Evolutionary conservation across 345 rosid genomes (phyloP).

Genomic region (Brassica nigra): DNA sequence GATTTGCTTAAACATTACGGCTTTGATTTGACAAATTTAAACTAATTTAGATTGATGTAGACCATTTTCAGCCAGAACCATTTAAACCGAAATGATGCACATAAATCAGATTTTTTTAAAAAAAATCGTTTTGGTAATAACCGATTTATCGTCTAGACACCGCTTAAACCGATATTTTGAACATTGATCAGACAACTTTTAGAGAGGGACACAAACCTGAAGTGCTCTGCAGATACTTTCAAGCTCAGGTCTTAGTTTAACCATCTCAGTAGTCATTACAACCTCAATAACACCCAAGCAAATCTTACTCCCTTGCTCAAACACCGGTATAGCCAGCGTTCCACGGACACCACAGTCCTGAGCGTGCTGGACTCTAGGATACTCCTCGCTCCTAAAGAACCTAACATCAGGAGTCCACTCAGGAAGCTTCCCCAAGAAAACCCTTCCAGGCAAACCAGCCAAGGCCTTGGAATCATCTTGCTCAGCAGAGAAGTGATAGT

Average conservation of each 20-base stretch:
- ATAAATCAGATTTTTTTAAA: no score
- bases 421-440: conserved; percentile 76
- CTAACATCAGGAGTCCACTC: conserved; percentile 98
- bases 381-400: conserved; percentile 83
- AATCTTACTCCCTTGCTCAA: conserved; percentile 75
- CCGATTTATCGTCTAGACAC: no score
- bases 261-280: conserved; percentile 72
- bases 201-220: conserved; percentile 57
- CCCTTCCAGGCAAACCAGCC: conserved; percentile 82
- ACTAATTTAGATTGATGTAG: no score
- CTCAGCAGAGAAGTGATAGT: conserved; percentile 76
- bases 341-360: conserved; percentile 75
- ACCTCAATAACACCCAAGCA: conserved; percentile 94
- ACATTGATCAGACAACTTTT: not conserved
- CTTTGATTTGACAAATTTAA: no score
- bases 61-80: no score
- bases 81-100: no score
- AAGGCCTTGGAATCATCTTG: conserved; percentile 61
- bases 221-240: conserved; percentile 84
- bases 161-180: no score
- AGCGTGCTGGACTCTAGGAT: conserved; percentile 69
- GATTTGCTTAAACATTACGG: no score
- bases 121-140: no score
- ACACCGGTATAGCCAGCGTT: conserved; percentile 85
- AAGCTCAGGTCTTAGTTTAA: conserved; percentile 67